Conservation (phyloP, 148 eudicot species). For the Gaultheria prostrata region DNA sequence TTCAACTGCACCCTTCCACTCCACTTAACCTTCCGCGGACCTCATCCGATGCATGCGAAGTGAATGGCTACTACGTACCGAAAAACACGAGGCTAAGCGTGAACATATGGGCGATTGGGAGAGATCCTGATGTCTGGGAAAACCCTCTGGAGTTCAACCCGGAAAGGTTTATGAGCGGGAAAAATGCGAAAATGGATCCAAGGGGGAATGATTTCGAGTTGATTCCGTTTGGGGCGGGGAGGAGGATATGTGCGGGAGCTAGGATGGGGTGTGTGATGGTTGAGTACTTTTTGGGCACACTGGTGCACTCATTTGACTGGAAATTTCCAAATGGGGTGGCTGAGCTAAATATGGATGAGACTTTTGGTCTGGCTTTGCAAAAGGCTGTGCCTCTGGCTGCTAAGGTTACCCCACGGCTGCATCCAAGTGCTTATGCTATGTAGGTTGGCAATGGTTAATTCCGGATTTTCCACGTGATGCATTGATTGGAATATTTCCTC, state of each 20-base stretch:
- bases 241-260: slow-evolving; percentile 42
- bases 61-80: slow-evolving; percentile 32
- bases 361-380: slow-evolving; percentile 31
- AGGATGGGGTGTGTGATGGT: slow-evolving; percentile 24
- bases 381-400: slow-evolving; percentile 15
- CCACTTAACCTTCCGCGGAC: slow-evolving; percentile 32
- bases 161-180: slow-evolving; percentile 31
- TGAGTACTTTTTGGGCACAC: slow-evolving; percentile 19
- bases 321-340: slow-evolving; percentile 15
- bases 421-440: no score
- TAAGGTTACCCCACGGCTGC: no score
- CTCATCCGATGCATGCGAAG: slow-evolving; percentile 20
- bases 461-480: no score
- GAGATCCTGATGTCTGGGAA: no score
- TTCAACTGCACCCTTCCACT: slow-evolving; percentile 35
- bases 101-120: slow-evolving; percentile 34
- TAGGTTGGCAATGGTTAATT: no score
- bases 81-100: slow-evolving; percentile 28
- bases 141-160: slow-evolving; percentile 26
- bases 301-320: slow-evolving; percentile 44
- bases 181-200: slow-evolving; percentile 16
- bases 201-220: slow-evolving; percentile 33
- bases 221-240: slow-evolving; percentile 42
- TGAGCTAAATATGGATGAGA: slow-evolving; percentile 30
- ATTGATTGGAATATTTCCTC: no score